A percentile compares a stretch with the other conserved stretches of the same genome.
These are phyloP conservation scores for Aspergillus piperis DNA, from an alignment of 2,329 filamentous ascomycete species.

Conservation along the genomic window DNA sequence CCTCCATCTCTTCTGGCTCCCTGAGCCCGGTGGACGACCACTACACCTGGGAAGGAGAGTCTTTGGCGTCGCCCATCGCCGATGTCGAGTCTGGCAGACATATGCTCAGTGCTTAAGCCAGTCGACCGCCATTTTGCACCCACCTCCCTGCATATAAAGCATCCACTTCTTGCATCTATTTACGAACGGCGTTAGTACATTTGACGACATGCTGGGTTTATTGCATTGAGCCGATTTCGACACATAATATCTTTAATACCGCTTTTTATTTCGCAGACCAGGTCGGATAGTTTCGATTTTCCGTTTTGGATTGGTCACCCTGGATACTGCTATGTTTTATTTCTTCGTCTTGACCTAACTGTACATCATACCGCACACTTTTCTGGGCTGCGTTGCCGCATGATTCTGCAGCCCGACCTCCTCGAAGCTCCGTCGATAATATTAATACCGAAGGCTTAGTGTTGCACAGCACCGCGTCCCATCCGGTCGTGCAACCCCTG, in stretches of 20 bases:
- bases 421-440: constrained; percentile 40
- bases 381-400: constrained; percentile 19
- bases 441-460: constrained; percentile 38
- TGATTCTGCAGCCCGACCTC: constrained; percentile 15
- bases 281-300: constrained; percentile 17
- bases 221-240: constrained; percentile 43
- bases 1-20: constrained; percentile 67
- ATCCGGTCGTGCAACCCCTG: constrained; percentile 4
- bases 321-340: constrained; percentile 19
- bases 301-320: constrained; percentile 21
- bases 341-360: constrained; percentile 28
- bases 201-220: constrained; percentile 41
- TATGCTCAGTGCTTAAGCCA: constrained; percentile 22
- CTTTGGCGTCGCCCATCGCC: constrained; percentile 36
- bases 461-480: neutral
- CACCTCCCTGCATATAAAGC: constrained; percentile 11
- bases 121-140: constrained; percentile 10
- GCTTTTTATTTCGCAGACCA: constrained; percentile 21
- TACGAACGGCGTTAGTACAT: constrained; percentile 39
- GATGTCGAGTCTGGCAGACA: constrained; percentile 45
- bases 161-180: constrained; percentile 34
- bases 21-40: constrained; percentile 64
- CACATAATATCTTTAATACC: constrained; percentile 42
- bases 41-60: constrained; percentile 48
- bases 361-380: constrained; percentile 36